These are phyloP conservation scores for Sanghuangporus sanghuang DNA, from an alignment of 1,284 basidiomycete genomes.

Conservation along the genomic window DNA sequence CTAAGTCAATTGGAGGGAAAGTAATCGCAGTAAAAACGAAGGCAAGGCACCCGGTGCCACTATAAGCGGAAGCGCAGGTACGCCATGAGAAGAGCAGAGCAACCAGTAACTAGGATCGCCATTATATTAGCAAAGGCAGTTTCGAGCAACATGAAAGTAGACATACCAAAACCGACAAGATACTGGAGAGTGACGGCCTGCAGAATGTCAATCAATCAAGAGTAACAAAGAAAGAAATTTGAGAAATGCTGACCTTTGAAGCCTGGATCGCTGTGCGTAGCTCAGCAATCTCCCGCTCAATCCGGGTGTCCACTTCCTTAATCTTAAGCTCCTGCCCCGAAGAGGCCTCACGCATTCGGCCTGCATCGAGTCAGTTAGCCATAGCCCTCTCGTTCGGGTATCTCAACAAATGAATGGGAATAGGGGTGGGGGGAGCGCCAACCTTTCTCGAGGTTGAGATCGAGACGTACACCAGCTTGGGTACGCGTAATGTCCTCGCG, in stretches of 20 bases:
- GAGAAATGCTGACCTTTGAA: conserved; percentile 59
- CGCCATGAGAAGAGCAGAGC: conserved; percentile 82
- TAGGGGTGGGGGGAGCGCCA: conserved; percentile 2
- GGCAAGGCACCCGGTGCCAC: background rate
- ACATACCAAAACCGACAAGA: conserved; percentile 76
- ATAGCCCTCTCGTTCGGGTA: background rate
- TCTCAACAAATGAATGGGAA: background rate
- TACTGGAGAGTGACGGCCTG: conserved; percentile 82
- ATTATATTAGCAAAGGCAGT: conserved; percentile 13
- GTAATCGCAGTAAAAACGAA: background rate
- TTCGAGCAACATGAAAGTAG: background rate
- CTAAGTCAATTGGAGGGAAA: background rate
- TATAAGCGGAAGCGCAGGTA: conserved; percentile 67
- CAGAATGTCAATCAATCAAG: background rate
- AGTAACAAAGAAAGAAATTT: conserved; percentile 14
- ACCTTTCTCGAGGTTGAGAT: conserved; percentile 95
- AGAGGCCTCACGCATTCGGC: conserved; percentile 90
- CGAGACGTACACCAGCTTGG: conserved; percentile 90
- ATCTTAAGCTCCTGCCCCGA: conserved; percentile 94
- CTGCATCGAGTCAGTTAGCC: conserved; percentile 19
- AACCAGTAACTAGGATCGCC: conserved; percentile 64
- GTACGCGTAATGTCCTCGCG: conserved; percentile 90
- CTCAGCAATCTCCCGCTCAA: conserved; percentile 94
- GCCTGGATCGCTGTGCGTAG: conserved; percentile 89
- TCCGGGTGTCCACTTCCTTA: conserved; percentile 96